Percentiles rank a stretch among this genome's conserved stretches.
phyloP scores from a whole-genome alignment of 108 stramenopile species.

The Cyclotella baltica region DNA sequence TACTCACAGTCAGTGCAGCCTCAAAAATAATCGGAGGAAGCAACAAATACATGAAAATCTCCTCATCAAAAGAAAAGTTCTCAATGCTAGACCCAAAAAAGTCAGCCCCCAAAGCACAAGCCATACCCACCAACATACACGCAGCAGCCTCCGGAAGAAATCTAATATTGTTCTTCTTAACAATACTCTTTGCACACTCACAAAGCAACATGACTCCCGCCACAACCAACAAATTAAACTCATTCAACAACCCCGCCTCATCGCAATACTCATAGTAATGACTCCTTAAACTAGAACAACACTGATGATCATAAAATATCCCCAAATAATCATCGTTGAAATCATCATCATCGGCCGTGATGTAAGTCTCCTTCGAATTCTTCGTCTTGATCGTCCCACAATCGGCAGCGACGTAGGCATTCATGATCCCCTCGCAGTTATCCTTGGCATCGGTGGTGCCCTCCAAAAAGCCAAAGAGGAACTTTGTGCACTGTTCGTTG shows the following conservation, averaged over 20 bases:
- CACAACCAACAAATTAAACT: conserved; percentile 69
- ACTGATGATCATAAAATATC: conserved; percentile 66
- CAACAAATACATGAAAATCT: conserved; percentile 88
- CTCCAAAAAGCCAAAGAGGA: conserved; percentile 76
- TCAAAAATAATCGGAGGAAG: conserved; percentile 92
- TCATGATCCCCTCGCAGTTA: conserved; percentile 87
- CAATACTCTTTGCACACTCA: conserved; percentile 74
- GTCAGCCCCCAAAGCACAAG: conserved; percentile 64
- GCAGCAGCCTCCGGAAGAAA: conserved; percentile 92
- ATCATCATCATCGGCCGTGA: conserved; percentile 52
- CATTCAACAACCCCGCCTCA: conserved; percentile 62
- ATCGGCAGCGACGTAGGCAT: conserved; percentile 81
- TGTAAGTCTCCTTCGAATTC: conserved; percentile 22
- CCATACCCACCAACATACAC: conserved; percentile 84
- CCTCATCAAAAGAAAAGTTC: conserved; percentile 80
- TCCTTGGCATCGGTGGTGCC: conserved; percentile 87
- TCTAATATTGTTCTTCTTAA: conserved; percentile 79
- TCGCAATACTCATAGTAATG: conserved; percentile 60
- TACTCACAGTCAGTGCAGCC: conserved; percentile 87
- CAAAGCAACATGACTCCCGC: conserved; percentile 78
- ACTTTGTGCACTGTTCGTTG: conserved; percentile 70
- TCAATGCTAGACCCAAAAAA: conserved; percentile 47
- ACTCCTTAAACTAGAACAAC: conserved; percentile 62
- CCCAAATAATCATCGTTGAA: conserved; percentile 75
- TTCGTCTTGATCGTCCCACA: conserved; percentile 88